These are phyloP conservation scores for Saccharomycopsis fermentans DNA, from an alignment of 805 yeast species.

Conservation along the genomic window DNA sequence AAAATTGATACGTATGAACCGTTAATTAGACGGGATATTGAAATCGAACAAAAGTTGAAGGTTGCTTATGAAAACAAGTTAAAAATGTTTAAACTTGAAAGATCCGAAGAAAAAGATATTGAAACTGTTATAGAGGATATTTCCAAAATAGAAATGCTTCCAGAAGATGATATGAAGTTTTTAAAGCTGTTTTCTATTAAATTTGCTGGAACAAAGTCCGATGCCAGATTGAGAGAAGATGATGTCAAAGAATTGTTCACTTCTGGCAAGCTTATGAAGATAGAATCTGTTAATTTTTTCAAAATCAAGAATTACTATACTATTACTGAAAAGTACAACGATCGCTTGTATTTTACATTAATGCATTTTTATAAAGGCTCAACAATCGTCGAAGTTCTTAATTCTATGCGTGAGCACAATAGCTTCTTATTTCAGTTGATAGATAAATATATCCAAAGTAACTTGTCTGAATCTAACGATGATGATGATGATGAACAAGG, in stretches of 20 bases:
- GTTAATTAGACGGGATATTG: not conserved
- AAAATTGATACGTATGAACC: not conserved
- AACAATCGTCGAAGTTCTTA: not conserved
- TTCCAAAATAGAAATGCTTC: not conserved
- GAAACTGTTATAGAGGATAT: not conserved
- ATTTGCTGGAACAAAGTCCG: not conserved
- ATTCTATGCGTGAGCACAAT: constrained; percentile 4
- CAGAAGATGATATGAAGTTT: not conserved
- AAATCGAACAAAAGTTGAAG: not conserved
- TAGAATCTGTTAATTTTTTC: not conserved
- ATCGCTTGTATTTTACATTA: not conserved
- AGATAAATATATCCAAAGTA: constrained; percentile 9
- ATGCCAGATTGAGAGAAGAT: not conserved
- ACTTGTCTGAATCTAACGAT: constrained; percentile 1
- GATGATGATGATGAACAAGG: constrained; percentile 2
- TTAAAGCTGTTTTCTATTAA: not conserved
- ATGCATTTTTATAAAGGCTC: not conserved
- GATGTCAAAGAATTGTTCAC: not conserved
- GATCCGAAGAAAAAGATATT: not conserved
- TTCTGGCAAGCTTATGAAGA: not conserved
- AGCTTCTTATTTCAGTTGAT: constrained; percentile 2
- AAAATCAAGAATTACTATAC: not conserved
- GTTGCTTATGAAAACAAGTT: not conserved
- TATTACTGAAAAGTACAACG: not conserved
- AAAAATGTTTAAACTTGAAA: not conserved